phyloP scores from a whole-genome alignment of 805 yeast genomes.

The Alloascoidea hylecoeti region DNA sequence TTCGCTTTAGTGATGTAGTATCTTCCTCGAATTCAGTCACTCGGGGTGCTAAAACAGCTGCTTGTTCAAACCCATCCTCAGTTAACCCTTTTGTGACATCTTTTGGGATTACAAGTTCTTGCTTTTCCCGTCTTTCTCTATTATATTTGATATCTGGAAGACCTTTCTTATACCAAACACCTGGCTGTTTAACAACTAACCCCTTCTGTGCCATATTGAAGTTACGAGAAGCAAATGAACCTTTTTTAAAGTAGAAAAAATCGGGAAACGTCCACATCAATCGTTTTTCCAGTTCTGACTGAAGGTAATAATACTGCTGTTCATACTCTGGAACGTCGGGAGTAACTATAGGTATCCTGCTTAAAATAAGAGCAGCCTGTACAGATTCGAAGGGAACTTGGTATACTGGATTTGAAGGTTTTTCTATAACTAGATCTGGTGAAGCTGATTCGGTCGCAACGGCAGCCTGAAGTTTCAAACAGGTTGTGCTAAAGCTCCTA shows the following conservation, averaged over 20 bases:
- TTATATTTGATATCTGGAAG: conserved; percentile 75
- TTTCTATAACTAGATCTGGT: too few species aligned
- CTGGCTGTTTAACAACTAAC: conserved; percentile 60
- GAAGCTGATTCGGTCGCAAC: too few species aligned
- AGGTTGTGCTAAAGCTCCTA: too few species aligned
- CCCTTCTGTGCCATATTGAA: conserved; percentile 63
- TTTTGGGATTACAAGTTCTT: conserved; percentile 63
- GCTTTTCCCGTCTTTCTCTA: conserved; percentile 79
- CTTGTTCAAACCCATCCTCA: conserved; percentile 7
- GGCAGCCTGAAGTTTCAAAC: too few species aligned
- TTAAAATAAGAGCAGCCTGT: conserved; percentile 43
- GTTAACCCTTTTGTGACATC: conserved; percentile 24
- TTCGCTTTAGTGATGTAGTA: conserved; percentile 58
- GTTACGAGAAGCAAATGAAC: conserved; percentile 77
- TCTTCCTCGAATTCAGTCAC: conserved; percentile 71
- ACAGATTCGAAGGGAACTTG: conserved; percentile 1
- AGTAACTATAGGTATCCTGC: conserved; percentile 77
- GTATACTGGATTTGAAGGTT: too few species aligned
- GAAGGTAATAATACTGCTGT: conserved; percentile 63
- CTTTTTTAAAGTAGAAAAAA: conserved; percentile 81
- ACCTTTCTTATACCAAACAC: conserved; percentile 71
- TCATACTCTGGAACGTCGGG: conserved; percentile 66
- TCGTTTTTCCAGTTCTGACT: conserved; percentile 73
- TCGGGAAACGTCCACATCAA: conserved; percentile 97
- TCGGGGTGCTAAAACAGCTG: conserved; percentile 29